These are phyloP conservation scores for Vachellia pachyceras DNA, from an alignment of 306 rosid genomes.

Conservation along the genomic window DNA sequence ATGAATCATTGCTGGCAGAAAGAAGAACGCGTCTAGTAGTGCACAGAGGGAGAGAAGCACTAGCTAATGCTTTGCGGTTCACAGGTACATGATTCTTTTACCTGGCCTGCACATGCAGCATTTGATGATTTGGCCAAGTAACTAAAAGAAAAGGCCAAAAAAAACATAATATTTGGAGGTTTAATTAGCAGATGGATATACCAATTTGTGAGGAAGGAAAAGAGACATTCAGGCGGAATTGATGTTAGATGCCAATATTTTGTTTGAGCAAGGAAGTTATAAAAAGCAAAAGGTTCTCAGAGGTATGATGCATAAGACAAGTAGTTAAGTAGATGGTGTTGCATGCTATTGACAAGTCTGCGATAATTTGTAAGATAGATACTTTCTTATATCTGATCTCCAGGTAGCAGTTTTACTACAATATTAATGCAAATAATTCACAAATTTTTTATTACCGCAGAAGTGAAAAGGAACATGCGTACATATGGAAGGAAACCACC, in stretches of 20 bases:
- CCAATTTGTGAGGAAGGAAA: not conserved
- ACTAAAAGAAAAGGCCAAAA: slow-evolving; percentile 29
- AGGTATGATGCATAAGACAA: slow-evolving; percentile 9
- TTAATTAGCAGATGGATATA: not conserved
- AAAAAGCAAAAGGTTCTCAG: slow-evolving; percentile 19
- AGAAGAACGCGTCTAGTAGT: slow-evolving; percentile 2
- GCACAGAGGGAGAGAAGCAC: slow-evolving; percentile 27
- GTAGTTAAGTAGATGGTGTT: not conserved
- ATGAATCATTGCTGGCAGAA: slow-evolving; percentile 23
- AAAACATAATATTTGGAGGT: not conserved
- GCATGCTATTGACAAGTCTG: slow-evolving; percentile 18
- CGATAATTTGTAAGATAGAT: slow-evolving; percentile 4
- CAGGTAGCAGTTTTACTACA: slow-evolving; percentile 4
- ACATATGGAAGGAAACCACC: slow-evolving; percentile 4
- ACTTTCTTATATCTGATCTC: slow-evolving; percentile 16
- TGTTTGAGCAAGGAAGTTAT: slow-evolving; percentile 21
- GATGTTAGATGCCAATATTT: slow-evolving; percentile 25
- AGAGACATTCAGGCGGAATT: slow-evolving; percentile 4
- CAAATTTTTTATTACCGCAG: not conserved
- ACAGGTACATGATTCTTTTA: slow-evolving; percentile 25
- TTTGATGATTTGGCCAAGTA: slow-evolving; percentile 38
- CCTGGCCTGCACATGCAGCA: slow-evolving; percentile 7
- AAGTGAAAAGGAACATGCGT: not conserved
- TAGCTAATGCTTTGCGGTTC: slow-evolving; percentile 34
- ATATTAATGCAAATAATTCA: slow-evolving; percentile 4